phyloP scores from a whole-genome alignment of 352 stramenopile species.

The Globisporangium uncinulatum region DNA sequence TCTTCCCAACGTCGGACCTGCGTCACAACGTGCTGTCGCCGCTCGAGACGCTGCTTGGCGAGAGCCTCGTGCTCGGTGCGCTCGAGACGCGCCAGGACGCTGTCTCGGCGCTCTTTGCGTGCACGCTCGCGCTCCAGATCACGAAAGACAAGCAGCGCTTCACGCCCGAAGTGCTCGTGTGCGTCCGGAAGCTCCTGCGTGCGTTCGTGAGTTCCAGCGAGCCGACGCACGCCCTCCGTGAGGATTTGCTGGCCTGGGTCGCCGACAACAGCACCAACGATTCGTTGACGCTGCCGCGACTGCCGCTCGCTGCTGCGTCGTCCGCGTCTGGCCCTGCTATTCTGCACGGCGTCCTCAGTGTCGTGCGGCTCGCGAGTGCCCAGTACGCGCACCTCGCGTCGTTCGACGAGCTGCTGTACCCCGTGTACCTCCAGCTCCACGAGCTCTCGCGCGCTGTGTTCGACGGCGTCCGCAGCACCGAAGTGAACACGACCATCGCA shows the following conservation, averaged over 20 bases:
- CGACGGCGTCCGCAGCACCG: constrained; percentile 10
- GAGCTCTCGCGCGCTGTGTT: constrained; percentile 43
- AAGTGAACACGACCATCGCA: constrained; percentile 45
- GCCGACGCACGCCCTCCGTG: constrained; percentile 36
- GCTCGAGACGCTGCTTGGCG: constrained; percentile 87
- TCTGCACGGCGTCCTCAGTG: constrained; percentile 35
- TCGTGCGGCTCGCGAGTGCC: constrained; percentile 34
- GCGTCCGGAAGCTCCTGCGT: constrained; percentile 47
- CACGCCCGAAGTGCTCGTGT: constrained; percentile 77
- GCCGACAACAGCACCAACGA: neutral
- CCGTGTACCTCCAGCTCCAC: constrained; percentile 62
- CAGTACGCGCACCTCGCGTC: constrained; percentile 66
- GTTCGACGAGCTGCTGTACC: constrained; percentile 74
- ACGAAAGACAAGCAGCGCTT: constrained; percentile 88
- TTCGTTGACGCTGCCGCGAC: constrained; percentile 22
- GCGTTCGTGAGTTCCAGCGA: constrained; percentile 25
- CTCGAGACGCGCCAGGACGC: constrained; percentile 74
- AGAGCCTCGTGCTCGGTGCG: constrained; percentile 80
- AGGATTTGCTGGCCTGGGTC: constrained; percentile 42
- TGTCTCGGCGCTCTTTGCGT: constrained; percentile 74
- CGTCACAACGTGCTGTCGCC: constrained; percentile 93
- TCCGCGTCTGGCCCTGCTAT: constrained; percentile 38
- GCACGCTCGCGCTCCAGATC: constrained; percentile 62
- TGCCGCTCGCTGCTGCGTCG: constrained; percentile 34
- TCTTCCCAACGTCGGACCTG: constrained; percentile 94